These are phyloP conservation scores for Solanum pennellii DNA, from an alignment of 257 asterid genomes.

Conservation along the genomic window DNA sequence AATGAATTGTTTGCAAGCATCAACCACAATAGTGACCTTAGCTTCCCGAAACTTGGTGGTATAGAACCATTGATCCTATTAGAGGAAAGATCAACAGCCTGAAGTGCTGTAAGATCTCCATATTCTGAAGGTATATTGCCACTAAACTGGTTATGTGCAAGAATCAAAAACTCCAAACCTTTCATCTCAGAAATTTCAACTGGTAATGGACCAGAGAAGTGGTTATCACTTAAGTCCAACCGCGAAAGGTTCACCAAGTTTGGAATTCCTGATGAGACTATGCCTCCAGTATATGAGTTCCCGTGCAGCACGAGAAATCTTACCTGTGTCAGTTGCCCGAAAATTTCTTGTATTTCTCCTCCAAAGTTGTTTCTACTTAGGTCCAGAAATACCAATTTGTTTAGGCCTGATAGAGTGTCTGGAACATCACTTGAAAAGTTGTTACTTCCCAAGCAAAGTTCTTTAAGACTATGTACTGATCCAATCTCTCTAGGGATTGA, in stretches of 20 bases:
- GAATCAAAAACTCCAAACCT: slow-evolving; percentile 51
- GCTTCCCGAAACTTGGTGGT: slow-evolving; percentile 53
- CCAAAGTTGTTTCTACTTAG: slow-evolving; percentile 54
- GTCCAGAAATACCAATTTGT: slow-evolving; percentile 50
- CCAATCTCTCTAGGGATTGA: slow-evolving; percentile 62
- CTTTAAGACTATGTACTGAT: slow-evolving; percentile 26
- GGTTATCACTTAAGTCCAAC: slow-evolving; percentile 73
- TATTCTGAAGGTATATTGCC: slow-evolving; percentile 68
- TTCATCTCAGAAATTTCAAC: slow-evolving; percentile 37
- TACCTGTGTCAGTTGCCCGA: slow-evolving; percentile 55
- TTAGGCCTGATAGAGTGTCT: slow-evolving; percentile 27
- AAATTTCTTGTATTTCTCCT: slow-evolving; percentile 57
- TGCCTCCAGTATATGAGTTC: slow-evolving; percentile 53
- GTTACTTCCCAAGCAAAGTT: slow-evolving; percentile 56
- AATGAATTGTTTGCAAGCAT: slow-evolving; percentile 68
- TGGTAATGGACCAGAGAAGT: slow-evolving; percentile 61
- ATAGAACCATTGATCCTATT: slow-evolving; percentile 45
- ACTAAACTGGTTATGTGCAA: slow-evolving; percentile 53
- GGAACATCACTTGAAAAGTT: slow-evolving; percentile 71
- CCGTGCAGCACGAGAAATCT: slow-evolving; percentile 52
- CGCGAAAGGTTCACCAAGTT: slow-evolving; percentile 41
- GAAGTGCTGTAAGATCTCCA: slow-evolving; percentile 57
- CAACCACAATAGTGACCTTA: slow-evolving; percentile 59
- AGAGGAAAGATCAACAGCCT: slow-evolving; percentile 81
- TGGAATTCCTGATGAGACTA: slow-evolving; percentile 47